Base-by-base conservation (phyloP, 768 basidiomycete species). In the Mycena epipterygia region DNA sequence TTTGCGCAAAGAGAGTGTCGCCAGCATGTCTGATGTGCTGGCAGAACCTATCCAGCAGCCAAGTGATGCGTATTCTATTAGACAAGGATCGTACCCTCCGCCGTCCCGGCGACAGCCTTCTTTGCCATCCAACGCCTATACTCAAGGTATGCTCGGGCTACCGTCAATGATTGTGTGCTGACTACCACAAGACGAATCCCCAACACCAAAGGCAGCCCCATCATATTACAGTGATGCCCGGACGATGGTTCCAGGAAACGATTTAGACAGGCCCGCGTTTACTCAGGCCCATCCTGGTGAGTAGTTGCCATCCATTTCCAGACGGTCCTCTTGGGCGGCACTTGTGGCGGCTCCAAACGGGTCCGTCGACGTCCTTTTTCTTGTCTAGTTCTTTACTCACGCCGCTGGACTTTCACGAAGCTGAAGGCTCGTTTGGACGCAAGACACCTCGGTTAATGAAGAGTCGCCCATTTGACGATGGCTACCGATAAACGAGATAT, bases 11-110 rank as follows among this genome's bases (percentile, higher is more conserved):
- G 84, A 84, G 64, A 93, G 92, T 76, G 80, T 79, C 30, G 81
- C 83, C 7, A 89, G 89, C 68, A 85, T 86, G 56, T 86, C 89
- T 27, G 90, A 91, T 57, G 83, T 91, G 44, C 76, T 89, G 66
- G 84, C 81, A 48, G 82, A 86, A 68, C 88, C 88, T 19, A 78
- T 83, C 41, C 87, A 87, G 64, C 78, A 86, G 59, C 83, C 86
- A 5, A 83, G 81, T 58, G 87, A 88, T 75, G 76, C 78, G 6
- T 82, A 84, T 29, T 81, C 81, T n/a, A 49, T 67, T 39, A 65
- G 82, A 66, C 78, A 74, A 51, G 75, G 73, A 32, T 76, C 79
- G 6, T 83, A 87, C 67, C 79, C 81, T 37, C 72, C 78, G 63
- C 76, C 76, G 60, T 63, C 72, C 41, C 78, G 78, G 23, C 58